These are phyloP conservation scores for Mycena filopes DNA, from an alignment of 768 basidiomycete species.

Conservation along the genomic window DNA sequence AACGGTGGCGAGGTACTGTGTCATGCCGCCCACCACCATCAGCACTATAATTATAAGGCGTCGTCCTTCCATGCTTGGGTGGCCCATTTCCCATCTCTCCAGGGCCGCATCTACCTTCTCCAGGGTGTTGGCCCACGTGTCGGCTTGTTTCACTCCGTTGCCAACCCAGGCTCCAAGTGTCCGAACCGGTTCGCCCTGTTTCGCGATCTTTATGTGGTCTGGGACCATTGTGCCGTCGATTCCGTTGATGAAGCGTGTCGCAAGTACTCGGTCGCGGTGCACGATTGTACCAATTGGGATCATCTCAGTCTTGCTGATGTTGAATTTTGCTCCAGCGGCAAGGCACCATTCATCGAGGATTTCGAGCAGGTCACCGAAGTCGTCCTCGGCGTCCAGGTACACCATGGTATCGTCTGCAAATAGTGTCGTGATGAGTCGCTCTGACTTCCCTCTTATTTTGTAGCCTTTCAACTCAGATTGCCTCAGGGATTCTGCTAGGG, in stretches of 20 bases:
- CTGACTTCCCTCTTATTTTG: conserved; percentile 8
- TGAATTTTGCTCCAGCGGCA: too few species aligned
- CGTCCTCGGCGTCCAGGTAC: conserved; percentile 24
- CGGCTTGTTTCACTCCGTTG: background rate
- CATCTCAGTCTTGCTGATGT: conserved; percentile 35
- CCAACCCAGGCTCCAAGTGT: conserved; percentile 4
- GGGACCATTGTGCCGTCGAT: background rate
- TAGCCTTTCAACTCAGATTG: conserved; percentile 37
- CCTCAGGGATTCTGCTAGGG: conserved; percentile 37
- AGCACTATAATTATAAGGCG: too few species aligned
- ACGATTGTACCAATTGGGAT: conserved; percentile 35
- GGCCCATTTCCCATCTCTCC: conserved; percentile 2
- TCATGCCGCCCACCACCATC: too few species aligned
- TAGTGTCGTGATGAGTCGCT: conserved; percentile 28
- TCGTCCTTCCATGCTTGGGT: too few species aligned
- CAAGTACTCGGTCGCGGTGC: too few species aligned
- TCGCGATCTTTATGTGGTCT: background rate
- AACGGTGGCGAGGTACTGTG: too few species aligned
- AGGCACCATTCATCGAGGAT: conserved; percentile 28
- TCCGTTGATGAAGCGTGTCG: conserved; percentile 1
- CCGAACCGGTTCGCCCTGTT: background rate
- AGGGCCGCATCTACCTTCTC: background rate
- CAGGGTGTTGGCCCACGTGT: background rate
- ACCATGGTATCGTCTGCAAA: conserved; percentile 39
- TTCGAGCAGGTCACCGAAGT: background rate